phyloP scores from a whole-genome alignment of 2,329 filamentous ascomycete genomes.

The Aspergillus awamori region DNA sequence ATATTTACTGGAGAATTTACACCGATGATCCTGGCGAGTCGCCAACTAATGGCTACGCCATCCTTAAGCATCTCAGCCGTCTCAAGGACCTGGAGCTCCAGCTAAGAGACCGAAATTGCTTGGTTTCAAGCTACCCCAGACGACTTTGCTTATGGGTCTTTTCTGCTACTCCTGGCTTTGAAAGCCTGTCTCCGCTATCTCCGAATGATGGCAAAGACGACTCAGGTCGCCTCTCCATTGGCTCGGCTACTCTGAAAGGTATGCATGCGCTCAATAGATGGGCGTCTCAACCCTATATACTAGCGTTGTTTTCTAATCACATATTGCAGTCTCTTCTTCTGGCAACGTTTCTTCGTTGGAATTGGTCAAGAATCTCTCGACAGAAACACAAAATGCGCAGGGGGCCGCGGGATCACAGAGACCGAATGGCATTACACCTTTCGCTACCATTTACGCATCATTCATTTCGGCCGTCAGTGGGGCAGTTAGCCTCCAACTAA shows the following conservation, averaged over 20 bases:
- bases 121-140: slow-evolving; percentile 42
- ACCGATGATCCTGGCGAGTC: slow-evolving; percentile 40
- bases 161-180: slow-evolving; percentile 43
- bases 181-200: slow-evolving; percentile 35
- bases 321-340: slow-evolving; percentile 35
- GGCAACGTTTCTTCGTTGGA: slow-evolving; percentile 40
- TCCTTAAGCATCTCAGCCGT: slow-evolving; percentile 43
- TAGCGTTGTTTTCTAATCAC: slow-evolving; percentile 6
- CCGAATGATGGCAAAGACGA: slow-evolving; percentile 28
- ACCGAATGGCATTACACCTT: slow-evolving; percentile 11
- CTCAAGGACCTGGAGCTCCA: slow-evolving; percentile 43
- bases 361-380: slow-evolving; percentile 39
- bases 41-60: slow-evolving; percentile 41
- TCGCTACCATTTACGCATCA: slow-evolving; percentile 42
- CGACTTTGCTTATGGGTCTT: slow-evolving; percentile 46
- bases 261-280: not conserved
- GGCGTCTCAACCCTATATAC: not conserved
- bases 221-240: slow-evolving; percentile 35
- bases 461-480: slow-evolving; percentile 46
- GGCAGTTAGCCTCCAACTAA: slow-evolving; percentile 40
- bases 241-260: slow-evolving; percentile 40
- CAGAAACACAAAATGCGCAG: slow-evolving; percentile 29
- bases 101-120: slow-evolving; percentile 40
- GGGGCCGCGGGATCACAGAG: not conserved
- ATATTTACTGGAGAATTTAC: slow-evolving; percentile 48